phyloP scores from a whole-genome alignment of 1,139 yeast species.

The Pneumocystis sp. region DNA sequence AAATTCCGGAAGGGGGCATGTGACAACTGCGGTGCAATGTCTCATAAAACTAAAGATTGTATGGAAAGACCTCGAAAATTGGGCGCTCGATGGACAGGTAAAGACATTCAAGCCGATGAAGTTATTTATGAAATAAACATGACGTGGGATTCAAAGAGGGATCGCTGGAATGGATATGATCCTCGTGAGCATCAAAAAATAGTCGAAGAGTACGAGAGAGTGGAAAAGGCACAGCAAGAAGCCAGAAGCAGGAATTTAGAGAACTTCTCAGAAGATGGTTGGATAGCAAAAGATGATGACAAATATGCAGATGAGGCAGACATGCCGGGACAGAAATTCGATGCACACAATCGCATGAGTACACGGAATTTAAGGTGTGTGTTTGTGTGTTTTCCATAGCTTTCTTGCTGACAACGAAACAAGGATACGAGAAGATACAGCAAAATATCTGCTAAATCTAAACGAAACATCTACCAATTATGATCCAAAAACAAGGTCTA shows the following conservation, averaged over 20 bases:
- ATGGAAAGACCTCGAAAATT: conserved; percentile 35
- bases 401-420: conserved; percentile 18
- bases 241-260: conserved; percentile 6
- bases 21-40: conserved; percentile 38
- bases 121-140: conserved; percentile 23
- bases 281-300: conserved; percentile 11
- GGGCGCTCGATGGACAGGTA: conserved; percentile 26
- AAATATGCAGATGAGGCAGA: conserved; percentile 15
- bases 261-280: conserved; percentile 13
- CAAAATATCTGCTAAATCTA: conserved; percentile 34
- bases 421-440: conserved; percentile 40
- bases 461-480: conserved; percentile 24
- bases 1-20: conserved; percentile 32
- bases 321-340: conserved; percentile 16
- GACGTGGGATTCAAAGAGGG: conserved; percentile 51
- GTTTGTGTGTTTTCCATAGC: not conserved
- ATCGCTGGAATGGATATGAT: conserved; percentile 66
- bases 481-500: conserved; percentile 44
- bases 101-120: conserved; percentile 21
- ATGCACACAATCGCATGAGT: conserved; percentile 6
- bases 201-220: conserved; percentile 32
- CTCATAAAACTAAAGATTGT: conserved; percentile 36
- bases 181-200: conserved; percentile 43
- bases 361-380: conserved; percentile 8
- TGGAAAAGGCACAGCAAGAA: conserved; percentile 22